Evolutionary conservation across 2,329 filamentous ascomycete genomes (phyloP), one percentile per base, ranked within the genome.

Genomic region (Phaeophleospora eucalypticola): DNA sequence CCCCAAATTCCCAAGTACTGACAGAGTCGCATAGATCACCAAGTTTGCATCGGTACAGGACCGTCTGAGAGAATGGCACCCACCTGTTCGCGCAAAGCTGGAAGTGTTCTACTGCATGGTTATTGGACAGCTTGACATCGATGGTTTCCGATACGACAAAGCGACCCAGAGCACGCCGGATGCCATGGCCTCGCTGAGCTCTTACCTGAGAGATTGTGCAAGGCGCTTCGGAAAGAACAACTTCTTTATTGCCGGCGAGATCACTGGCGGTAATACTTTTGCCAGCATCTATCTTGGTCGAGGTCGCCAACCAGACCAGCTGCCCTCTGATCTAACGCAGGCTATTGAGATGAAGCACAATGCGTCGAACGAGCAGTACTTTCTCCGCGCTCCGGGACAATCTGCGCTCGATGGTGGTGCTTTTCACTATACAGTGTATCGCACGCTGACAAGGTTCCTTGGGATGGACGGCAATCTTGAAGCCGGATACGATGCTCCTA

Each of bases 11-110:
- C n/a, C n/a, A n/a, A n/a, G n/a, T n/a, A n/a, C n/a, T n/a, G n/a
- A n/a, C n/a, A n/a, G n/a, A n/a, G n/a, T n/a, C n/a, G n/a, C n/a
- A n/a, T n/a, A n/a, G n/a, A n/a, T 83, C 24, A 73, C 78, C 17
- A 83, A 83, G 56, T 84, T 83, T 60, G 79, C 79, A 16, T 80
- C 76, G 20, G 80, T 83, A 2, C 81, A 84, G 63, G 81, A 84
- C 61, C 79, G 81, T 60, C 69, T 84, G 2, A 74, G 81, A 41
- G 80, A 82, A 57, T 84, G 81, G 81, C 56, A 75, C 17, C 74
- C 77, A 4, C 73, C 74, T 10, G 80, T 83, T 1, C 68, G 72
- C n/a, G 69, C 73, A 21, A 78, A 77, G 54, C 63, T 83, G 35
- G 73, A 77, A 50, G 72, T 72, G 24, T 80, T 82, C 55, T 81